Conservation (phyloP, 1,284 basidiomycete genomes). For the Sphaerobolus stellatus region DNA sequence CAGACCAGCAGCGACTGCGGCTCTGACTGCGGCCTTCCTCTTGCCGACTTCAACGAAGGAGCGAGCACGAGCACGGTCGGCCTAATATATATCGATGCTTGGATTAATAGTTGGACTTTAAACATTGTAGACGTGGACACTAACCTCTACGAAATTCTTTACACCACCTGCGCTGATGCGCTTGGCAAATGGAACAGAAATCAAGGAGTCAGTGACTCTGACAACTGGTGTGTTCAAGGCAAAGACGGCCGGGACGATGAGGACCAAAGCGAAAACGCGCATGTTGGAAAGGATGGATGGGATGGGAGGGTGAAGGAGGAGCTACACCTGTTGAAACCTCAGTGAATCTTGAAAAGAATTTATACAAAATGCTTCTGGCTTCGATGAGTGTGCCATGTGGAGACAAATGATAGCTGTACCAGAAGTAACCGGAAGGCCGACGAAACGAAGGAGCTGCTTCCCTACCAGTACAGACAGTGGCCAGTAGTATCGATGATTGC, state of each 20-base stretch:
- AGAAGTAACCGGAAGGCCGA: too few relatives aligned
- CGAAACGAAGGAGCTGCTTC: too few relatives aligned
- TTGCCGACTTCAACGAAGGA: constrained; percentile 1
- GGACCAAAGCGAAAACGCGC: not conserved
- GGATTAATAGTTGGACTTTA: not conserved
- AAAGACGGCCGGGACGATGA: not conserved
- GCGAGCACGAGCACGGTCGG: not conserved
- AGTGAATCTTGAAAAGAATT: too few relatives aligned
- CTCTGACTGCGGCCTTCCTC: constrained; percentile 3
- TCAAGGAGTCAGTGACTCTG: not conserved
- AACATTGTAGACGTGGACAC: not conserved
- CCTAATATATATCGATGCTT: not conserved
- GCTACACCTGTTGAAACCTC: too few relatives aligned
- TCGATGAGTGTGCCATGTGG: too few relatives aligned
- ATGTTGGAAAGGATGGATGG: too few relatives aligned
- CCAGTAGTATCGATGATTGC: too few relatives aligned
- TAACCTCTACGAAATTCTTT: not conserved
- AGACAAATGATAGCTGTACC: too few relatives aligned
- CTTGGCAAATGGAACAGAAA: not conserved
- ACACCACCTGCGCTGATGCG: not conserved
- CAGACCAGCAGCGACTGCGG: not conserved
- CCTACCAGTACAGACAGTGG: too few relatives aligned
- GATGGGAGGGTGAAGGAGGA: too few relatives aligned
- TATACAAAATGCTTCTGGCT: too few relatives aligned
- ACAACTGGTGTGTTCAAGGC: not conserved